A percentile compares a stretch with the other conserved stretches of the same genome.
These are phyloP conservation scores for Clavulina sp. DNA, from an alignment of 768 basidiomycete genomes.

Conservation along the genomic window DNA sequence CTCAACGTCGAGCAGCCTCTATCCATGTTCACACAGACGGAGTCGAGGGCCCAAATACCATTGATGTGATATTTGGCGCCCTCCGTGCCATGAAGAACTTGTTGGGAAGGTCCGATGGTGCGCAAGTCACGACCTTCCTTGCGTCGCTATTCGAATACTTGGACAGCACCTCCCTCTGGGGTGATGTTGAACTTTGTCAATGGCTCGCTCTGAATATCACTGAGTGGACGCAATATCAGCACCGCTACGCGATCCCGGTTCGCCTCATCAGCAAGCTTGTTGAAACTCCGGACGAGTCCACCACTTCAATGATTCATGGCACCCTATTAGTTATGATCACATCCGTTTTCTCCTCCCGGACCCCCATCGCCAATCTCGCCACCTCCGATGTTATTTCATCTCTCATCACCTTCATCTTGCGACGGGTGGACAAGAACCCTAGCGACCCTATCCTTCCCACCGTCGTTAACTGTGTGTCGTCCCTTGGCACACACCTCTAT, in stretches of 20 bases:
- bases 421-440: constrained; percentile 42
- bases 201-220: constrained; percentile 65
- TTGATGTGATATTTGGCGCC: constrained; percentile 58
- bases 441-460: constrained; percentile 47
- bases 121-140: constrained; percentile 55
- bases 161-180: constrained; percentile 40
- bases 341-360: constrained; percentile 64
- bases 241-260: constrained; percentile 78
- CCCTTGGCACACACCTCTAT: constrained; percentile 80
- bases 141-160: constrained; percentile 56
- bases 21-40: constrained; percentile 81
- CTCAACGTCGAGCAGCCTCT: constrained; percentile 73
- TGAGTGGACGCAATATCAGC: constrained; percentile 88
- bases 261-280: constrained; percentile 64
- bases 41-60: constrained; percentile 58
- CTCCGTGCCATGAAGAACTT: constrained; percentile 56
- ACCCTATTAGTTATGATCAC: constrained; percentile 65
- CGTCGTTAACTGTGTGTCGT: constrained; percentile 60
- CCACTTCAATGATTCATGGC: constrained; percentile 33
- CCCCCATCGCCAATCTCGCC: constrained; percentile 73
- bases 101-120: constrained; percentile 55
- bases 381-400: constrained; percentile 78
- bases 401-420: constrained; percentile 54
- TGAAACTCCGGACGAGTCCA: constrained; percentile 19
- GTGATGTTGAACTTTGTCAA: constrained; percentile 47